phyloP scores from a whole-genome alignment of 2,329 filamentous ascomycete genomes.

The Zasmidium citrigriseum region DNA sequence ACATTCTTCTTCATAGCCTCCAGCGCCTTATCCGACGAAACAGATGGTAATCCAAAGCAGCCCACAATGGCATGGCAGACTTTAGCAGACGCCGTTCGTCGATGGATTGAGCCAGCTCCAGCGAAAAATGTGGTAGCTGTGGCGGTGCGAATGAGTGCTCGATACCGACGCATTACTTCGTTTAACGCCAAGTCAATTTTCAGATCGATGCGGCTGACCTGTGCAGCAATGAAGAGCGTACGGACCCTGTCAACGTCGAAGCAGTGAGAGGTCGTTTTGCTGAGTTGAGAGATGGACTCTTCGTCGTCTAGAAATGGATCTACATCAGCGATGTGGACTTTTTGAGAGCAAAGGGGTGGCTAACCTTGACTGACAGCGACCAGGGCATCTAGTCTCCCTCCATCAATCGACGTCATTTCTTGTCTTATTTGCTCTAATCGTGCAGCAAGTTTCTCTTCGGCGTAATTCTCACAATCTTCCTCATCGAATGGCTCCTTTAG shows the following conservation, averaged over 20 bases:
- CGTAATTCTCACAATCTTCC: slow-evolving; percentile 25
- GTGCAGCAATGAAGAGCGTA: slow-evolving; percentile 37
- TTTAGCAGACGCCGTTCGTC: slow-evolving; percentile 26
- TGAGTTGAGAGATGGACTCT: slow-evolving; percentile 31
- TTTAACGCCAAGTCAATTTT: slow-evolving; percentile 38
- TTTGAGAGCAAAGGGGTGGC: not conserved
- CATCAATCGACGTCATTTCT: slow-evolving; percentile 27
- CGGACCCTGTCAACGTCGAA: slow-evolving; percentile 37
- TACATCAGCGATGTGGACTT: slow-evolving; percentile 2
- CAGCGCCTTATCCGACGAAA: slow-evolving; percentile 20
- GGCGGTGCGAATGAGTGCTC: slow-evolving; percentile 30
- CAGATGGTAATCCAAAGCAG: slow-evolving; percentile 26
- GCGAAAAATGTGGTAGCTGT: slow-evolving; percentile 16
- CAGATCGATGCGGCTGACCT: slow-evolving; percentile 37
- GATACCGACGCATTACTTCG: slow-evolving; percentile 36
- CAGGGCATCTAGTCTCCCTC: slow-evolving; percentile 28
- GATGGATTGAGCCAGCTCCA: slow-evolving; percentile 15
- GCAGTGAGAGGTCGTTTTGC: slow-evolving; percentile 33
- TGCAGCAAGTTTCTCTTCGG: slow-evolving; percentile 27
- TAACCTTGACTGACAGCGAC: slow-evolving; percentile 29
- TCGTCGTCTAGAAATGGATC: slow-evolving; percentile 30
- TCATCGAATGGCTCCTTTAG: slow-evolving; percentile 21
- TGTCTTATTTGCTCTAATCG: slow-evolving; percentile 24
- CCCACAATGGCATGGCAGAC: slow-evolving; percentile 27
- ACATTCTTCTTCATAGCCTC: slow-evolving; percentile 22